These are phyloP conservation scores for Ganoderma lingzhi DNA, from an alignment of 1,284 basidiomycete species.

Conservation along the genomic window DNA sequence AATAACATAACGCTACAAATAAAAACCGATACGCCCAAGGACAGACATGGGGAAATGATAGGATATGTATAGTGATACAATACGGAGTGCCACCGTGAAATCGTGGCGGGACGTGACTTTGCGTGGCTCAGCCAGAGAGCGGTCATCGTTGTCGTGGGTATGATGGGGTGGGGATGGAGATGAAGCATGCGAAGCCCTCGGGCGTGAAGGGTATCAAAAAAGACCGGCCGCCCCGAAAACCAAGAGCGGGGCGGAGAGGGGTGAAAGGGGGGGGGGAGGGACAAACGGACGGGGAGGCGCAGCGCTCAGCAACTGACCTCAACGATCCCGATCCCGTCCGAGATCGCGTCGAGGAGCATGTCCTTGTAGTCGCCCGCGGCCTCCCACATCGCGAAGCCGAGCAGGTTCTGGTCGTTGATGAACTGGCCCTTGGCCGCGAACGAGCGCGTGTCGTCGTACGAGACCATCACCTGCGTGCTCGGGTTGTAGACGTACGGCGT, in stretches of 20 bases:
- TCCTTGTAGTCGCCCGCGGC: constrained; percentile 65
- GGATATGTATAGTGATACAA: constrained; percentile 30
- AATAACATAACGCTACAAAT: constrained; percentile 29
- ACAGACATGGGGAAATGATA: constrained; percentile 20
- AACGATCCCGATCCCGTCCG: constrained; percentile 36
- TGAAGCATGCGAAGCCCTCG: constrained; percentile 4
- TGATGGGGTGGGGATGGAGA: neutral
- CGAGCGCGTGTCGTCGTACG: constrained; percentile 49
- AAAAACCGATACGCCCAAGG: constrained; percentile 21
- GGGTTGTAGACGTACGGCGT: constrained; percentile 58
- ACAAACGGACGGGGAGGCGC: neutral
- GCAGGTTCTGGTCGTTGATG: constrained; percentile 58
- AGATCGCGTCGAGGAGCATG: constrained; percentile 63
- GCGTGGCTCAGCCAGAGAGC: constrained; percentile 5
- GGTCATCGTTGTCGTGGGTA: constrained; percentile 6
- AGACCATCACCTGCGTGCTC: constrained; percentile 47
- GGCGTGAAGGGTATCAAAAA: constrained; percentile 12
- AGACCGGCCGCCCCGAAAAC: neutral
- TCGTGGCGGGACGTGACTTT: constrained; percentile 16
- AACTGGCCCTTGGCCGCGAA: constrained; percentile 64
- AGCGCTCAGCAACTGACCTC: constrained; percentile 33
- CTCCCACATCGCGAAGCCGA: constrained; percentile 73
- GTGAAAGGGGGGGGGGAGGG: constrained; percentile 13
- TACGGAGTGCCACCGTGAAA: constrained; percentile 11
- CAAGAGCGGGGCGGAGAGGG: neutral